These are phyloP conservation scores for Phytopythium boreale DNA, from an alignment of 352 stramenopile species.

Conservation along the genomic window DNA sequence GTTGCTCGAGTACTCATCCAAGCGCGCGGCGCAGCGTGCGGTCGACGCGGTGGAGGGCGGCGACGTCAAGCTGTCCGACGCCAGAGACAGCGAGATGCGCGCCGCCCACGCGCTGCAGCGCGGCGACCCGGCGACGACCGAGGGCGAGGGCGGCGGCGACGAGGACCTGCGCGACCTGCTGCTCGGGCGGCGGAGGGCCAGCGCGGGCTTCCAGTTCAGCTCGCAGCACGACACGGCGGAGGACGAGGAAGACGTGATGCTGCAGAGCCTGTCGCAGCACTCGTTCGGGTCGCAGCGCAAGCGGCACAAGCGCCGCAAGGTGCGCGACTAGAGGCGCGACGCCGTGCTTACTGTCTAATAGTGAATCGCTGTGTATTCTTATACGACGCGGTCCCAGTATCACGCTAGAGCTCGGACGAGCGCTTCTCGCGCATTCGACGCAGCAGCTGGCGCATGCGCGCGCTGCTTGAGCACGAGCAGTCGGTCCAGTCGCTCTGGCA, in stretches of 20 bases:
- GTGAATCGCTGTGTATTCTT: not conserved
- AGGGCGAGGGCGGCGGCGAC: conserved; percentile 18
- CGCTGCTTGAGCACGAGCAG: conserved; percentile 36
- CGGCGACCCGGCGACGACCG: conserved; percentile 13
- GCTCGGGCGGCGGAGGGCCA: conserved; percentile 35
- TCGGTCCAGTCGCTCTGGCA: conserved; percentile 18
- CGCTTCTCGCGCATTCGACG: conserved; percentile 35
- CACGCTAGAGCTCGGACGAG: conserved; percentile 18
- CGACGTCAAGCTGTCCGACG: conserved; percentile 16
- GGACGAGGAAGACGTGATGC: conserved; percentile 68
- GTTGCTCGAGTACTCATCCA: conserved; percentile 51
- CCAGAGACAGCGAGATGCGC: conserved; percentile 31
- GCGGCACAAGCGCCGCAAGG: conserved; percentile 28
- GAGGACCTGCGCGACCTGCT: conserved; percentile 47
- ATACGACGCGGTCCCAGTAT: conserved; percentile 5
- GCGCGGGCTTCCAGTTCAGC: conserved; percentile 21
- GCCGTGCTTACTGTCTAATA: not conserved
- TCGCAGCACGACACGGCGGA: conserved; percentile 43
- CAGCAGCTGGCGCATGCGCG: conserved; percentile 41
- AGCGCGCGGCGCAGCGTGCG: conserved; percentile 28
- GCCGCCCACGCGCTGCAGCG: conserved; percentile 41
- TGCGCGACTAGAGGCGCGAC: not conserved
- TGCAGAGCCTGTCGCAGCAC: conserved; percentile 71
- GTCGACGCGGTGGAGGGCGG: conserved; percentile 31
- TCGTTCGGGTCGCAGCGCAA: conserved; percentile 32